Base-by-base conservation (phyloP, 805 yeast genomes). In the Ogataea trehalophila region DNA sequence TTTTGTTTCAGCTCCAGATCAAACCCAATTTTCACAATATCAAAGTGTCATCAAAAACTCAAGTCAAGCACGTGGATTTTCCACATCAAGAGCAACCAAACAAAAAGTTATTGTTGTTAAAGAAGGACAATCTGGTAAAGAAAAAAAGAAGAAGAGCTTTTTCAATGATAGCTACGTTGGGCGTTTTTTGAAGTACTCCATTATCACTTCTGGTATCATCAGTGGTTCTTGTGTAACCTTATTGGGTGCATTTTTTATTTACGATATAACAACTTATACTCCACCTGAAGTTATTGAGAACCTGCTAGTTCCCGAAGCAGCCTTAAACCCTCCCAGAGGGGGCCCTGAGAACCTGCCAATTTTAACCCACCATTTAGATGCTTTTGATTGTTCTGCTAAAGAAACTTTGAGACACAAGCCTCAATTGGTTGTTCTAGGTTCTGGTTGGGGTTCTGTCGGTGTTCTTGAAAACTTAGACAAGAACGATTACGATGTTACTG, bases 331-430 rank as follows among this genome's bases (percentile, higher is more conserved):
- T 31, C 68, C 70, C 37, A 59, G 58, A 7, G 89, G 89, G 6
- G 90, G 90, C 3, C 88, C 89, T 20, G 86, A 83, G 59, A 80
- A 84, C 55, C 66, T 84, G 49, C 88, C 87, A 1, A 76, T 83
- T 29, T 68, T 81, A 51, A 73, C 72, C 36, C 71, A 75, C 34
- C 76, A 75, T 49, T 64, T 83, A 46, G 89, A 83, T 56, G 77
- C 79, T 37, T 75, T 71, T 50, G 88, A 83, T 58, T 63, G 68
- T 26, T 72, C 68, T 18, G 72, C 64, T n/a, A 76, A 75, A 53
- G 74, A 73, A 47, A 45, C 63, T n/a, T 49, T 69, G 9, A 69
- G 72, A 49, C 73, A 67, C 50, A 79, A 74, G 60, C 85, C 84
- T 34, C 74, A 74, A 50, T 65, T 83, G 44, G 86, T 83, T 4